Evolutionary conservation across 2,329 filamentous ascomycete species (phyloP), one percentile per base, ranked within the genome.

Genomic region (Trichophyton verrucosum): DNA sequence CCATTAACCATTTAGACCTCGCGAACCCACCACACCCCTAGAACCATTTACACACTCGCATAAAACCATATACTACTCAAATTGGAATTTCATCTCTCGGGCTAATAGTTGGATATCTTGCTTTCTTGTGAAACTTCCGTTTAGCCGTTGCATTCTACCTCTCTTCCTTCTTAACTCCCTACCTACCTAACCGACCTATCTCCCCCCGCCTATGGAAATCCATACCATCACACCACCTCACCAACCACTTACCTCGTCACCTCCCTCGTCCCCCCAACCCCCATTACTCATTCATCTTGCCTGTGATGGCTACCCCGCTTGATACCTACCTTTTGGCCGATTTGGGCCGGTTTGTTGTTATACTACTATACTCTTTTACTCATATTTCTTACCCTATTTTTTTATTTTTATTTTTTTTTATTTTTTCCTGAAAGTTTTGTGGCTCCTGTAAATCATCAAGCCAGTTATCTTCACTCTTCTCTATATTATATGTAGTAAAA

Each of bases 111-210:
- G 51, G 51, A 55, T 55, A 55, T 55, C 36, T 36, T 36, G 51
- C n/a, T 55, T 55, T 55, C 22, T 30, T 36, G 51, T 55, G 51
- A 55, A 55, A 55, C 51, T 55, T 55, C 51, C 51, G 24, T 55
- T 53, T 27, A 27, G 24, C 47, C 24, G 15, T 20, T 36, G 33
- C 40, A n/a, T n/a, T 44, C 40, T 17, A n/a, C n/a, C n/a, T 44
- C 27, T 15, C 40, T 44, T 8, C n/a, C n/a, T 7, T 7, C 40
- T n/a, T 44, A 17, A 1, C 11, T 44, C 24, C 8, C 44, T 11
- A 47, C 20, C 44, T 47, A 24, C 9, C 20, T 27, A 8, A 30
- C 5, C 22, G 8, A 30, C 24, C 47, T 53, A 13, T 7, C 27
- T 30, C 27, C 27, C 27, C 27, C 27, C 5, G 27, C 27, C 27